Percentiles rank a stretch among this genome's conserved stretches.
phyloP scores from a whole-genome alignment of 1,284 basidiomycete species.

The Ustilago trichophora region DNA sequence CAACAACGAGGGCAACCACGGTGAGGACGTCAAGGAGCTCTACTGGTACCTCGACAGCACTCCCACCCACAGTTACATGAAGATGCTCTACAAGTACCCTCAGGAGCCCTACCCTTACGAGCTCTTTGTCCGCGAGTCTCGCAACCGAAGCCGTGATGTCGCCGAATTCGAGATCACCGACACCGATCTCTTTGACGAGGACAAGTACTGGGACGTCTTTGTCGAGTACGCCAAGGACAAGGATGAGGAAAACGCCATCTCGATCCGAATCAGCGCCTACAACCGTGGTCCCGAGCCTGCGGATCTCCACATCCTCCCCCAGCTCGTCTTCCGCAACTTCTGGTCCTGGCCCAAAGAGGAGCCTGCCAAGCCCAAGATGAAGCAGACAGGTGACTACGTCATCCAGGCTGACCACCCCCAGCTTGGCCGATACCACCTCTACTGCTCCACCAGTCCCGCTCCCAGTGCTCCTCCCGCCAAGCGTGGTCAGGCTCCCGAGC shows the following conservation, averaged over 20 bases:
- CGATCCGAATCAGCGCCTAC: conserved; percentile 93
- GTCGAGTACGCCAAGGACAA: conserved; percentile 94
- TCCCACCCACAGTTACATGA: conserved; percentile 99
- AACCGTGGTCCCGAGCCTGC: conserved; percentile 95
- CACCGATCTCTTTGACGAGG: conserved; percentile 88
- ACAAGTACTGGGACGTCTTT: conserved; percentile 92
- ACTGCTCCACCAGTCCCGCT: conserved; percentile 89
- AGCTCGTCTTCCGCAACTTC: conserved; percentile 95
- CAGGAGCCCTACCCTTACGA: conserved; percentile 92
- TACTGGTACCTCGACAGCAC: conserved; percentile 99
- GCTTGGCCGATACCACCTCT: conserved; percentile 73
- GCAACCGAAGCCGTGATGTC: conserved; percentile 82
- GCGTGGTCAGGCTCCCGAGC: conserved; percentile 68
- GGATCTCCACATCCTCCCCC: conserved; percentile 92
- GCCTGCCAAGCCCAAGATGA: conserved; percentile 77
- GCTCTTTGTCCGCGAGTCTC: conserved; percentile 85
- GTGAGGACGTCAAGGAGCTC: conserved; percentile 97
- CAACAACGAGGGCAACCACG: conserved; percentile 94
- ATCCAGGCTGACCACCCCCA: conserved; percentile 76
- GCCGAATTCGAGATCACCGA: conserved; percentile 92
- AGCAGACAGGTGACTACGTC: conserved; percentile 70
- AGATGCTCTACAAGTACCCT: conserved; percentile 97
- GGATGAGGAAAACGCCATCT: conserved; percentile 85
- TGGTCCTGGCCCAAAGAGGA: conserved; percentile 93
- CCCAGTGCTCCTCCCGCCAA: conserved; percentile 78